Evolutionary conservation across 352 stramenopile genomes (phyloP).

Genomic region (Globisporangium cystogenes): DNA sequence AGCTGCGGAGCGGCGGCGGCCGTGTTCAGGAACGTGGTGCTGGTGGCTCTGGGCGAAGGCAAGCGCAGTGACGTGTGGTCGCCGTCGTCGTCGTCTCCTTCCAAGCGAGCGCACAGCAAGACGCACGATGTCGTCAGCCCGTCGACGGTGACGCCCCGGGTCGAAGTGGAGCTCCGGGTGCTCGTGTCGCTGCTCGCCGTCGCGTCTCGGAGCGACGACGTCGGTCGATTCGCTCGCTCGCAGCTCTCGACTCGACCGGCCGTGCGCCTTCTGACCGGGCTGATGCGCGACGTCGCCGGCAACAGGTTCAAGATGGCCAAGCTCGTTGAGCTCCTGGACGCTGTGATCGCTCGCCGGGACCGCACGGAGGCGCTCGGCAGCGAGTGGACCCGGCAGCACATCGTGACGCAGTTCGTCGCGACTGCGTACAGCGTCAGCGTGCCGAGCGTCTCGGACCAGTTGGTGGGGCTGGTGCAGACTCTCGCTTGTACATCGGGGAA

Average conservation of each 20-base stretch:
- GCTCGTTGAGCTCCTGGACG: slow-evolving; percentile 35
- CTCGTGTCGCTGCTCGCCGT: slow-evolving; percentile 20
- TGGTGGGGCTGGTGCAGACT: slow-evolving; percentile 26
- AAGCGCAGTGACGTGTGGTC: slow-evolving; percentile 3
- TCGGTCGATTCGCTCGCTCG: slow-evolving; percentile 29
- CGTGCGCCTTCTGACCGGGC: slow-evolving; percentile 23
- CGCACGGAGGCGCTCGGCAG: slow-evolving; percentile 9
- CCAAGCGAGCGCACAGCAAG: slow-evolving; percentile 1
- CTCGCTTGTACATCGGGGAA: slow-evolving; percentile 12
- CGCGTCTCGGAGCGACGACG: slow-evolving; percentile 15
- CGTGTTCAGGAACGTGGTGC: slow-evolving; percentile 12
- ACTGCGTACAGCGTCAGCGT: slow-evolving; percentile 28
- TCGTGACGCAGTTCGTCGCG: slow-evolving; percentile 37
- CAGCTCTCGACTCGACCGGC: slow-evolving; percentile 33
- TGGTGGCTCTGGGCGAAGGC: slow-evolving; percentile 7
- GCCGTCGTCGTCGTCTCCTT: neutral
- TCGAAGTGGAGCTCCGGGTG: slow-evolving; percentile 10
- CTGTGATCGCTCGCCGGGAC: slow-evolving; percentile 12
- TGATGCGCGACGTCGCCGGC: slow-evolving; percentile 16
- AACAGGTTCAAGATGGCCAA: slow-evolving; percentile 20
- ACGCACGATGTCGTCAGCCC: neutral
- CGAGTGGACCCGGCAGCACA: slow-evolving; percentile 37
- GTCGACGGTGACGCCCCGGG: neutral
- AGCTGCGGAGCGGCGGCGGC: neutral
- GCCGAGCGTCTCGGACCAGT: slow-evolving; percentile 12